Conservation (phyloP, 768 basidiomycete genomes). For the Nevesoporus exiguus region DNA sequence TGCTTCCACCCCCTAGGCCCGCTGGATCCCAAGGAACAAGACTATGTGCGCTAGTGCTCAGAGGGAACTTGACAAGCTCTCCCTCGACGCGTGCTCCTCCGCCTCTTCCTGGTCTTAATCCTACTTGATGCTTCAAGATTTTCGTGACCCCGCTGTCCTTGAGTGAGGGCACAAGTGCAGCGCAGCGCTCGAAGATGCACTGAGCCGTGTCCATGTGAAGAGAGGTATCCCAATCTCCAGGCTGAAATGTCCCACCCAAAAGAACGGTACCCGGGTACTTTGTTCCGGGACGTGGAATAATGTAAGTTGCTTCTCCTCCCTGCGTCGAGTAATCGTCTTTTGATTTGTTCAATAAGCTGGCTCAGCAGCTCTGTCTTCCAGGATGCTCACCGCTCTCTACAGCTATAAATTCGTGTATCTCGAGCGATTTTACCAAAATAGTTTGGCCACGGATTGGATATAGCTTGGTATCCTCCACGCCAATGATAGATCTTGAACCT, state of each 20-base stretch:
- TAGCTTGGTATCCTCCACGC: slow-evolving; percentile 72
- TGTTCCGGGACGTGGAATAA: slow-evolving; percentile 56
- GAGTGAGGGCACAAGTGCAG: slow-evolving; percentile 36
- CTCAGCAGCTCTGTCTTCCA: not conserved
- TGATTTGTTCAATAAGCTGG: not conserved
- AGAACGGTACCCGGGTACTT: slow-evolving; percentile 43
- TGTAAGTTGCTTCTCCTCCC: slow-evolving; percentile 42
- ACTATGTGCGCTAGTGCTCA: slow-evolving; percentile 16
- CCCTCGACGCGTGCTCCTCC: slow-evolving; percentile 57
- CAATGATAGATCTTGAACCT: slow-evolving; percentile 72
- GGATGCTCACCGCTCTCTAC: slow-evolving; percentile 23
- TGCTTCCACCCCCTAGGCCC: slow-evolving; percentile 19
- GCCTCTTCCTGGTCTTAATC: slow-evolving; percentile 51
- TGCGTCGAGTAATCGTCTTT: slow-evolving; percentile 13
- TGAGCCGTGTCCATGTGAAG: slow-evolving; percentile 39
- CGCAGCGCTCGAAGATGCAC: slow-evolving; percentile 46
- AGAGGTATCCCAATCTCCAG: slow-evolving; percentile 49
- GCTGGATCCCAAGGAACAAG: slow-evolving; percentile 17
- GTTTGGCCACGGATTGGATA: slow-evolving; percentile 85
- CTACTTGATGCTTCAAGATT: slow-evolving; percentile 54
- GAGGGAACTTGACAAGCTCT: slow-evolving; percentile 39
- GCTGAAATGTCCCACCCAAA: slow-evolving; percentile 55
- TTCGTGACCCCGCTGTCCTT: slow-evolving; percentile 34
- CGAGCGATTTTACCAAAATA: slow-evolving; percentile 68
- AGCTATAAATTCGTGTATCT: slow-evolving; percentile 41